Percentiles rank a stretch among this genome's conserved stretches.
Conservation (phyloP, 2,329 filamentous ascomycete species). For the Pseudonectria foliicola region DNA sequence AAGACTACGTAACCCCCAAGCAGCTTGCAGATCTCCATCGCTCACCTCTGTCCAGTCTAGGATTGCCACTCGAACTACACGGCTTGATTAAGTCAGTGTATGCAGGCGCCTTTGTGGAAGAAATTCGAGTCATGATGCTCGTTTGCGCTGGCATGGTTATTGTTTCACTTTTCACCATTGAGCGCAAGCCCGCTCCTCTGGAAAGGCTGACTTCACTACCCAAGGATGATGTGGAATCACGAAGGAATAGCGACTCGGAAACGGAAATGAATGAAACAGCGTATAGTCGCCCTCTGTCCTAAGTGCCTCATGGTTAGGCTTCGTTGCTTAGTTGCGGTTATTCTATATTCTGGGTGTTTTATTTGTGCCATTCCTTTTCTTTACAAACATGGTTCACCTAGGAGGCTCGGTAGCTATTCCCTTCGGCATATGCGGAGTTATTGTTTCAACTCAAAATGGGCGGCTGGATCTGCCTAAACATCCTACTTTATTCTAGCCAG, state of each 20-base stretch:
- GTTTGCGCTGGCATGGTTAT: constrained; percentile 36
- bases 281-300: constrained; percentile 15
- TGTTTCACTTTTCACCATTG: constrained; percentile 37
- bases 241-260: constrained; percentile 30
- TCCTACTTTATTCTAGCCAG: no score
- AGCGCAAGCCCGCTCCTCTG: constrained; percentile 33
- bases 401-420: no score
- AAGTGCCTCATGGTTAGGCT: background rate
- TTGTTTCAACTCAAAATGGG: no score
- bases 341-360: background rate
- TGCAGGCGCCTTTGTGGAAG: constrained; percentile 37
- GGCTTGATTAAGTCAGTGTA: constrained; percentile 35
- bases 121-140: constrained; percentile 40
- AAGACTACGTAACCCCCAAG: constrained; percentile 25
- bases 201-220: constrained; percentile 22
- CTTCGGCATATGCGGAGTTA: no score
- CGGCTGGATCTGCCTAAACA: no score
- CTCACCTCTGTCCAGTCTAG: constrained; percentile 33
- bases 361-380: no score
- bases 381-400: no score
- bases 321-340: background rate
- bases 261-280: constrained; percentile 29
- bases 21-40: constrained; percentile 38
- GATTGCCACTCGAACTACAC: constrained; percentile 26
- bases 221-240: constrained; percentile 22